Evolutionary conservation across 139 green algal genomes (phyloP).

Genomic region (Coelastrella sp.): DNA sequence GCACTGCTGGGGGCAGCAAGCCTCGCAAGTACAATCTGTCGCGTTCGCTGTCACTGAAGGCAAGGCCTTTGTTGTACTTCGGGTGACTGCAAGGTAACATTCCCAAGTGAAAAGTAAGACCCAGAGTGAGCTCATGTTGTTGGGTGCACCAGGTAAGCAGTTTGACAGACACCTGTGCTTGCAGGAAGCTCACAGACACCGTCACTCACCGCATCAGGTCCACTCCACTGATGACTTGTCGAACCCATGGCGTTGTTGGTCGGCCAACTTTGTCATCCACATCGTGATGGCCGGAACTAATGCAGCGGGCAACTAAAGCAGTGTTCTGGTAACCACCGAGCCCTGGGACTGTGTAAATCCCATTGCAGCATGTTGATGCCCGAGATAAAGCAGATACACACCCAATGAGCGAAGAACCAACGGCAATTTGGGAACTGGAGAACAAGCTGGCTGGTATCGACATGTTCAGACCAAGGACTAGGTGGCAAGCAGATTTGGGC

Average conservation of each 20-base stretch:
- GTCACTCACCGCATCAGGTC: conserved; percentile 75
- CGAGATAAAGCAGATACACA: background rate
- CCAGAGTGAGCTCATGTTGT: background rate
- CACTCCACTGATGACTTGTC: conserved; percentile 83
- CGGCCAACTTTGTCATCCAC: conserved; percentile 43
- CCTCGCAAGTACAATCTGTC: conserved; percentile 88
- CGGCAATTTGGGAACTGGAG: background rate
- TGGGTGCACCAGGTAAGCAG: background rate
- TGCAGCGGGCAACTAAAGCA: background rate
- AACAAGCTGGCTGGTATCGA: background rate
- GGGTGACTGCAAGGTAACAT: background rate
- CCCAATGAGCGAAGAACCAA: background rate
- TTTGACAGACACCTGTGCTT: conserved; percentile 4
- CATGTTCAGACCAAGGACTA: background rate
- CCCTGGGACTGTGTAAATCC: background rate
- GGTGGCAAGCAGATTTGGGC: background rate
- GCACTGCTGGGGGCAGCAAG: conserved; percentile 86
- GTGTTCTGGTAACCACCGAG: background rate
- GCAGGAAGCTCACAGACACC: background rate
- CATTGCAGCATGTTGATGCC: background rate
- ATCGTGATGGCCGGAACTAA: conserved; percentile 20
- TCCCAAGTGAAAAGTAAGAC: background rate
- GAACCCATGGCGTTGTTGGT: conserved; percentile 67
- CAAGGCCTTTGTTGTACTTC: conserved; percentile 64
- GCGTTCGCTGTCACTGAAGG: conserved; percentile 85